Evolutionary conservation across 176 grass and related monocot genomes (phyloP).

Genomic region (Oryza meyeriana): DNA sequence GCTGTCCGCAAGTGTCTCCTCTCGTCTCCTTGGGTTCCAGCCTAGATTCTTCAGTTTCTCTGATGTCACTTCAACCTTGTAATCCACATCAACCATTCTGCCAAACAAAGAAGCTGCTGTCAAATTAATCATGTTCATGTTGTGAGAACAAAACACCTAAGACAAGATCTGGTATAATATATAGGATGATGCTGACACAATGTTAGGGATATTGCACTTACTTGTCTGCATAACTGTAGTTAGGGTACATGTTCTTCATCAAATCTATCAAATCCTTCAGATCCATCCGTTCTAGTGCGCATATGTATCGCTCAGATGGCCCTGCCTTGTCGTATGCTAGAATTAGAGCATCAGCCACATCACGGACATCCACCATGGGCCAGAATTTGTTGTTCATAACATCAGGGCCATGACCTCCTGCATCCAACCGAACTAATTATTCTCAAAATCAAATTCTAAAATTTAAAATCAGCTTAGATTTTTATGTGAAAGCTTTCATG

Average conservation of each 20-base stretch:
- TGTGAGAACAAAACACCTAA: background rate
- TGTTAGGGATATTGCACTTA: background rate
- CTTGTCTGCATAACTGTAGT: conserved; percentile 26
- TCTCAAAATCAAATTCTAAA: too few species aligned
- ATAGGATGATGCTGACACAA: background rate
- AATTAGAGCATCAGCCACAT: conserved; percentile 19
- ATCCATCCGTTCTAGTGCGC: background rate
- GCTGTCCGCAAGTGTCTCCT: conserved; percentile 18
- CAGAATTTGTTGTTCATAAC: background rate
- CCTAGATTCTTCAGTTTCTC: conserved; percentile 40
- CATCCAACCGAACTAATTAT: background rate
- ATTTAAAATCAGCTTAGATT: too few species aligned
- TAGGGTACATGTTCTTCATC: conserved; percentile 17
- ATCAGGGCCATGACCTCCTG: conserved; percentile 3
- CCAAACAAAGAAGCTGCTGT: background rate
- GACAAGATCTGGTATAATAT: too few species aligned
- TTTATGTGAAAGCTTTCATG: too few species aligned
- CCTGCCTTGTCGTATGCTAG: background rate
- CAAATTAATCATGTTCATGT: background rate
- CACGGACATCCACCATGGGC: conserved; percentile 22
- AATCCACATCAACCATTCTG: conserved; percentile 3
- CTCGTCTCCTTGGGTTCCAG: conserved; percentile 25
- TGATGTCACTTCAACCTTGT: background rate
- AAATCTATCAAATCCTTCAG: background rate
- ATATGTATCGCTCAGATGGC: conserved; percentile 26